phyloP scores from a whole-genome alignment of 129 eudicot species.

The Sambucus nigra region DNA sequence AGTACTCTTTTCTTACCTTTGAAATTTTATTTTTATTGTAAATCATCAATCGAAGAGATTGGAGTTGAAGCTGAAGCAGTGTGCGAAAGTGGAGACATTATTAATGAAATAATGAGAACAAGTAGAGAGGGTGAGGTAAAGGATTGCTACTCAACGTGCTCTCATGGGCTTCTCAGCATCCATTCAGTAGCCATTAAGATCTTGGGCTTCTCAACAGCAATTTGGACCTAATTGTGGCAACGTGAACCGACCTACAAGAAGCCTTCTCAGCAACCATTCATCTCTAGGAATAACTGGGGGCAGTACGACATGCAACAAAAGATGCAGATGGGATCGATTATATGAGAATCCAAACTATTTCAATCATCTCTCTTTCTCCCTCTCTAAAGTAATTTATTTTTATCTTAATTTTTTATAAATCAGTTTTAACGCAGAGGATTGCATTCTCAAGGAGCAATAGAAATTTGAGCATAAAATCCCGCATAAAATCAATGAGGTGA shows the following conservation, averaged over 20 bases:
- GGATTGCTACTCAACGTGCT: slow-evolving; percentile 57
- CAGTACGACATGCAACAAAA: neutral
- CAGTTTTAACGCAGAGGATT: too few species aligned
- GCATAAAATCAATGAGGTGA: too few species aligned
- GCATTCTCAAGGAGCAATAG: too few species aligned
- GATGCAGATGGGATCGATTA: neutral
- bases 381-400: too few species aligned
- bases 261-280: slow-evolving; percentile 41
- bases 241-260: slow-evolving; percentile 31
- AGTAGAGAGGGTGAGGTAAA: slow-evolving; percentile 71
- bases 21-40: too few species aligned
- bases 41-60: slow-evolving; percentile 82
- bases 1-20: too few species aligned
- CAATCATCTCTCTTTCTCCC: too few species aligned
- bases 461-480: too few species aligned
- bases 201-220: too few species aligned
- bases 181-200: too few species aligned
- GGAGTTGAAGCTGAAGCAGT: slow-evolving; percentile 90
- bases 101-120: slow-evolving; percentile 92
- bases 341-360: neutral
- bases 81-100: slow-evolving; percentile 84
- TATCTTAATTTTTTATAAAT: too few species aligned
- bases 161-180: slow-evolving; percentile 33
- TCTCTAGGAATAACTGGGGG: slow-evolving; percentile 22
- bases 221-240: slow-evolving; percentile 21